Evolutionary conservation across 2,329 filamentous ascomycete genomes (phyloP).

Genomic region (Curvularia sp.): DNA sequence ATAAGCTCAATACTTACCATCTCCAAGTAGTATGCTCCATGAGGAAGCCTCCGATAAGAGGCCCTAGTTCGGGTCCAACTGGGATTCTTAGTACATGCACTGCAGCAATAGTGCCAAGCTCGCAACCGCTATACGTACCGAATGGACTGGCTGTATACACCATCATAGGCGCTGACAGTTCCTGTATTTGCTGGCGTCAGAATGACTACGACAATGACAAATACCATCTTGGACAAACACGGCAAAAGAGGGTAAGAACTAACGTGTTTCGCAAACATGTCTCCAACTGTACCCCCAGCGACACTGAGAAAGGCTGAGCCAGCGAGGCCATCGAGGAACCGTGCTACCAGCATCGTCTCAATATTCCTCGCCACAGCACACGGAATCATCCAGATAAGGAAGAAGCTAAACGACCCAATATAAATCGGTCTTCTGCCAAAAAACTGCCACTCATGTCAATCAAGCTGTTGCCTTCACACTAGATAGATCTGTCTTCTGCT

Average conservation of each 20-base stretch:
- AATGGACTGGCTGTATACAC: slow-evolving; percentile 65
- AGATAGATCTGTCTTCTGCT: not conserved
- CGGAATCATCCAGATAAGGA: slow-evolving; percentile 80
- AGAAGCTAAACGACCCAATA: slow-evolving; percentile 74
- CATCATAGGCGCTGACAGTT: slow-evolving; percentile 83
- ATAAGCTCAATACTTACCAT: slow-evolving; percentile 42
- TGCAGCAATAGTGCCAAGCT: not conserved
- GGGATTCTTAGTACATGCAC: not conserved
- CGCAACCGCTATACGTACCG: slow-evolving; percentile 26
- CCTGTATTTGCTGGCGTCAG: slow-evolving; percentile 37
- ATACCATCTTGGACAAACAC: not conserved
- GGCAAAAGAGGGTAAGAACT: slow-evolving; percentile 15
- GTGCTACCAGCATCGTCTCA: slow-evolving; percentile 75
- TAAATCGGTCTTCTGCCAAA: slow-evolving; percentile 86
- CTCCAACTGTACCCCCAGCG: slow-evolving; percentile 84
- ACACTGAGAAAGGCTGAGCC: slow-evolving; percentile 70
- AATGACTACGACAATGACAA: not conserved
- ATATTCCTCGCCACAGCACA: slow-evolving; percentile 83
- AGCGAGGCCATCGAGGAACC: slow-evolving; percentile 78
- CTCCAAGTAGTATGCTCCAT: slow-evolving; percentile 74
- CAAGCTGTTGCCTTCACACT: not conserved
- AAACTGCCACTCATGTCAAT: slow-evolving; percentile 58
- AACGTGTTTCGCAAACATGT: slow-evolving; percentile 55
- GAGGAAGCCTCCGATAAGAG: slow-evolving; percentile 78
- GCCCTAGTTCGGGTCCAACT: slow-evolving; percentile 63